These are phyloP conservation scores for Penicillium crustosum DNA, from an alignment of 2,329 filamentous ascomycete genomes.

Conservation along the genomic window DNA sequence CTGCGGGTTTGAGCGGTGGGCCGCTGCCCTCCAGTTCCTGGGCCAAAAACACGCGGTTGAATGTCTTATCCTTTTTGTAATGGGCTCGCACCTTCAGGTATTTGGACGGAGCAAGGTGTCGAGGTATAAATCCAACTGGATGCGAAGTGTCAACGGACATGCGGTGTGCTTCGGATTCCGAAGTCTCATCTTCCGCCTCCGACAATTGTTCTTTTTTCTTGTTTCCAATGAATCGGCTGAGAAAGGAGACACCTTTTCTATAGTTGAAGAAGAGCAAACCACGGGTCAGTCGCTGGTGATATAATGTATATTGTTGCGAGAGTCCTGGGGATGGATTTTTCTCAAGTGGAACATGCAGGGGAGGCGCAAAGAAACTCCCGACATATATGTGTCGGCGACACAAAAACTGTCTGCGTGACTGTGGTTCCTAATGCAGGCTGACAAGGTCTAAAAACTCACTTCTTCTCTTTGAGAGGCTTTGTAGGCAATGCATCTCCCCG, in stretches of 20 bases:
- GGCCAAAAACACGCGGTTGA: constrained; percentile 84
- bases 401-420: constrained; percentile 2
- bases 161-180: constrained; percentile 68
- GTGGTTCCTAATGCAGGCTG: neutral
- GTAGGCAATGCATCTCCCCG: constrained; percentile 34
- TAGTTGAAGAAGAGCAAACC: constrained; percentile 15
- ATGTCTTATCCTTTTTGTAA: constrained; percentile 78
- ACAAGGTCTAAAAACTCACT: constrained; percentile 49
- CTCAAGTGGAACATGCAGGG: neutral
- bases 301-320: neutral
- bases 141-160: constrained; percentile 78
- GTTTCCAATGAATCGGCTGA: constrained; percentile 76
- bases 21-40: constrained; percentile 76
- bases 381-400: neutral
- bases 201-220: constrained; percentile 67
- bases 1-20: constrained; percentile 30
- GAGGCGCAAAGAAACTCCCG: neutral
- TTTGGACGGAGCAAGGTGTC: constrained; percentile 81
- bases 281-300: constrained; percentile 12
- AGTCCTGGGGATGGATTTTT: constrained; percentile 3
- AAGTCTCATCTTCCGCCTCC: constrained; percentile 59
- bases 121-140: constrained; percentile 77
- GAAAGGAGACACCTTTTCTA: constrained; percentile 85
- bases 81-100: constrained; percentile 84
- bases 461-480: constrained; percentile 60